These are phyloP conservation scores for Hagleromyces aurorensis DNA, from an alignment of 805 yeast genomes.

Conservation along the genomic window DNA sequence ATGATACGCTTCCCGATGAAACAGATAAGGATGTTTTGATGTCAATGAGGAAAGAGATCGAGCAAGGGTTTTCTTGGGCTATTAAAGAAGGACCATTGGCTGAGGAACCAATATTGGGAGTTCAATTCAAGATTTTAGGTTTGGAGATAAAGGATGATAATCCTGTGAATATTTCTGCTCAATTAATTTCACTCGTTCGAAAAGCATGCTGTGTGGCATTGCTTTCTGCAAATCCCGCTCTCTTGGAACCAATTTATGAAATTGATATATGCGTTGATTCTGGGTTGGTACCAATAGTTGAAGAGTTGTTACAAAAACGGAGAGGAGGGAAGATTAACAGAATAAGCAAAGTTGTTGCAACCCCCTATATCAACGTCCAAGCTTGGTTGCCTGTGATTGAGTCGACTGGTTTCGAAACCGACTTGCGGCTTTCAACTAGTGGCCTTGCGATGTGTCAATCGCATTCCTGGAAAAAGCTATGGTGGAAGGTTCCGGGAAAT, in stretches of 20 bases:
- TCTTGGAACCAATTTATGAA: slow-evolving; percentile 75
- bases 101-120: slow-evolving; percentile 68
- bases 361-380: slow-evolving; percentile 52
- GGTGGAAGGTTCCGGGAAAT: slow-evolving; percentile 85
- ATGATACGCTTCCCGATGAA: slow-evolving; percentile 71
- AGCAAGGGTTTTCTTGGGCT: slow-evolving; percentile 80
- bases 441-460: slow-evolving; percentile 71
- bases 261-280: slow-evolving; percentile 50
- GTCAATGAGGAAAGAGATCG: slow-evolving; percentile 45
- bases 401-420: slow-evolving; percentile 83
- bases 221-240: slow-evolving; percentile 65
- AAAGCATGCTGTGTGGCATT: slow-evolving; percentile 79
- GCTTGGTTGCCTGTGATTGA: slow-evolving; percentile 84
- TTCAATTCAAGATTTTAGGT: slow-evolving; percentile 60
- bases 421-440: slow-evolving; percentile 64
- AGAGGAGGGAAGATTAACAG: slow-evolving; percentile 53
- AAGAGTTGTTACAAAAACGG: slow-evolving; percentile 47
- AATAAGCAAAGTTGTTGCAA: slow-evolving; percentile 57
- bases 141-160: no score
- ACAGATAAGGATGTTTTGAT: slow-evolving; percentile 47
- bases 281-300: slow-evolving; percentile 41
- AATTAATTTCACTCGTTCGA: slow-evolving; percentile 73
- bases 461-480: slow-evolving; percentile 46
- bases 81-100: slow-evolving; percentile 86
- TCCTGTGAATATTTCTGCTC: slow-evolving; percentile 38